Percentiles rank a stretch among this genome's conserved stretches.
phyloP scores from a whole-genome alignment of 495 filamentous ascomycete genomes.

The Bacidia gigantensis region DNA sequence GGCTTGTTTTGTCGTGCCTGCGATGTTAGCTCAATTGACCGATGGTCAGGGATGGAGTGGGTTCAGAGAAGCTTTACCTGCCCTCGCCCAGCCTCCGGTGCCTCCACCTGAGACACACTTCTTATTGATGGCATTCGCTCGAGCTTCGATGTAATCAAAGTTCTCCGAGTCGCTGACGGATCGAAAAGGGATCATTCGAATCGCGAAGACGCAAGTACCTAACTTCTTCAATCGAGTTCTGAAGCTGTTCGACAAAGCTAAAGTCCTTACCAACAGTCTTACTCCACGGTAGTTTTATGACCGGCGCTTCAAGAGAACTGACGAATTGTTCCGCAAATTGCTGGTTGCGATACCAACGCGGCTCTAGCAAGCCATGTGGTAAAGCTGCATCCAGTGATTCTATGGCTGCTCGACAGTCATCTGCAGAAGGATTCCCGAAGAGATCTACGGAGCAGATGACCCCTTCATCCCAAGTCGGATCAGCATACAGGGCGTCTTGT shows the following conservation, averaged over 20 bases:
- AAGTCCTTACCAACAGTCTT: neutral
- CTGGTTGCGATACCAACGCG: neutral
- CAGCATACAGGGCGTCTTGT: neutral
- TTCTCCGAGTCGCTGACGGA: neutral
- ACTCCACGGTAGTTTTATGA: neutral
- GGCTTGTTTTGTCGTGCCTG: neutral
- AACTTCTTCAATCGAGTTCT: too few species aligned
- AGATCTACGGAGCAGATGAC: neutral
- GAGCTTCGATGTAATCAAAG: neutral
- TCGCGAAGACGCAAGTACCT: neutral
- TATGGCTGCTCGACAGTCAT: neutral
- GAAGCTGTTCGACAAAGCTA: too few species aligned
- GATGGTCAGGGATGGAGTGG: neutral
- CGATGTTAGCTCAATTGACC: neutral
- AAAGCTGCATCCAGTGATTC: too few species aligned
- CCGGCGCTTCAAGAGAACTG: neutral
- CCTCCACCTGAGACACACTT: neutral
- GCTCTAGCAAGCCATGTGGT: neutral
- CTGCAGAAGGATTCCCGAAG: neutral
- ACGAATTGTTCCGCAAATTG: neutral
- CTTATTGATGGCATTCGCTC: neutral
- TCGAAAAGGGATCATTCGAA: neutral
- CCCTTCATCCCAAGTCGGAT: neutral
- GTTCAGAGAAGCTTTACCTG: neutral
- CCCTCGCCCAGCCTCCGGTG: constrained; percentile 1